These are phyloP conservation scores for Leptomonas seymouri DNA, from an alignment of 208 protist species.

Conservation along the genomic window DNA sequence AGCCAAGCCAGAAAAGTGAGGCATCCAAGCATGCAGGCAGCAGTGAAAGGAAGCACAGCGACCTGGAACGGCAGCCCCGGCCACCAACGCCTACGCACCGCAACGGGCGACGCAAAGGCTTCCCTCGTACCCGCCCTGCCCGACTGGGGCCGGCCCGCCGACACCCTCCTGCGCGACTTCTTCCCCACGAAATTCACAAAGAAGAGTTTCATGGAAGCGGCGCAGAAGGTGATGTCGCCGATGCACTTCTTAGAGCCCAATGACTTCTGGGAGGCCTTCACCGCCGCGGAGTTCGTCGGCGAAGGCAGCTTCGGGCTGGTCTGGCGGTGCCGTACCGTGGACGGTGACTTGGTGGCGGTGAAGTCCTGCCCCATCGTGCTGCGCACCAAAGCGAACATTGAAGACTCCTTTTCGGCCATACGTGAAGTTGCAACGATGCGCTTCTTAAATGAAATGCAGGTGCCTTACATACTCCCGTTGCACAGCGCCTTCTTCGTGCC, in stretches of 20 bases:
- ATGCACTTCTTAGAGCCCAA: slow-evolving; percentile 53
- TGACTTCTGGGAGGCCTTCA: slow-evolving; percentile 84
- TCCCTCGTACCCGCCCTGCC: slow-evolving; percentile 2
- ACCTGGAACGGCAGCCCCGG: slow-evolving; percentile 13
- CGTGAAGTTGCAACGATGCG: slow-evolving; percentile 87
- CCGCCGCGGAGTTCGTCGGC: slow-evolving; percentile 65
- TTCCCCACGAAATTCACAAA: slow-evolving; percentile 55
- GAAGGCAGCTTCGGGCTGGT: slow-evolving; percentile 91
- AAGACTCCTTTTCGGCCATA: slow-evolving; percentile 76
- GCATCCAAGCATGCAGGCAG: too few species aligned
- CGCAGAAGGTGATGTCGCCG: slow-evolving; percentile 53
- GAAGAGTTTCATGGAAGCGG: slow-evolving; percentile 56
- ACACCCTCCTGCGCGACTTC: slow-evolving; percentile 45
- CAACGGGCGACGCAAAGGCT: not conserved
- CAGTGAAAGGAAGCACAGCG: too few species aligned
- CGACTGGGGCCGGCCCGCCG: slow-evolving; percentile 35
- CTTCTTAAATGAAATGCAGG: slow-evolving; percentile 74
- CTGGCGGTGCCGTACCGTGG: slow-evolving; percentile 72
- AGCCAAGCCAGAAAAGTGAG: too few species aligned
- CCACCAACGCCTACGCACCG: not conserved
- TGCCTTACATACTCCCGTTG: slow-evolving; percentile 85
- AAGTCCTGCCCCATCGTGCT: slow-evolving; percentile 83
- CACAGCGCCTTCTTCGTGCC: slow-evolving; percentile 80
- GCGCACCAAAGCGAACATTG: slow-evolving; percentile 57
- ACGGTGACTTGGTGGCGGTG: slow-evolving; percentile 82